Evolutionary conservation across 1,284 basidiomycete genomes (phyloP).

Genomic region (Albatrellus sp.): DNA sequence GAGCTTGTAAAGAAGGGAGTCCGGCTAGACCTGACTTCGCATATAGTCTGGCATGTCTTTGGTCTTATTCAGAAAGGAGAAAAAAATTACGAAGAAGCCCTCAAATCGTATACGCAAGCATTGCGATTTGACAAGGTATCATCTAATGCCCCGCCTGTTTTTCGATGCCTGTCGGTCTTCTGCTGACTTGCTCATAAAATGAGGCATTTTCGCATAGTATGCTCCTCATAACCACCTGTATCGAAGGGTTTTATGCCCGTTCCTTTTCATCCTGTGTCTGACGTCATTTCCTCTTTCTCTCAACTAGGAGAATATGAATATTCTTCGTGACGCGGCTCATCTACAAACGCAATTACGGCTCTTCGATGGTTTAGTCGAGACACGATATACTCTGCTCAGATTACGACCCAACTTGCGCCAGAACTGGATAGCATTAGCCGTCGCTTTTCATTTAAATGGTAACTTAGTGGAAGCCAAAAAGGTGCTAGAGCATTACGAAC

Average conservation of each 20-base stretch:
- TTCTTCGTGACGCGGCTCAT: constrained; percentile 84
- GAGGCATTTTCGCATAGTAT: neutral
- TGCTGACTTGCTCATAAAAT: neutral
- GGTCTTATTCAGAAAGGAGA: constrained; percentile 88
- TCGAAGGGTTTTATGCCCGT: neutral
- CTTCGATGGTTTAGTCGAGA: constrained; percentile 73
- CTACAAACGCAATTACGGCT: constrained; percentile 86
- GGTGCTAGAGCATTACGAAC: constrained; percentile 61
- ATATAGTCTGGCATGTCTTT: constrained; percentile 98
- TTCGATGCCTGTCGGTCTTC: neutral
- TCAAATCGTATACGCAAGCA: constrained; percentile 78
- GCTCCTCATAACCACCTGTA: neutral
- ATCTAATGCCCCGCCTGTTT: constrained; percentile 7
- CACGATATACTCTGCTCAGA: constrained; percentile 71
- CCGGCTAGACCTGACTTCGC: constrained; percentile 79
- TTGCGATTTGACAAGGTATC: constrained; percentile 80
- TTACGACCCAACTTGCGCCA: constrained; percentile 77
- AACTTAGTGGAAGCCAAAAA: constrained; percentile 63
- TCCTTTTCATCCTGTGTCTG: neutral
- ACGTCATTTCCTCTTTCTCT: neutral
- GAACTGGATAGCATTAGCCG: constrained; percentile 85
- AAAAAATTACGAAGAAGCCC: constrained; percentile 82
- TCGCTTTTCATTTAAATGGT: constrained; percentile 81
- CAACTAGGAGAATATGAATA: constrained; percentile 83
- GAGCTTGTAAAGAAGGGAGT: constrained; percentile 85